Base-by-base conservation (phyloP, 345 rosid genomes). In the Trapa incisa region DNA sequence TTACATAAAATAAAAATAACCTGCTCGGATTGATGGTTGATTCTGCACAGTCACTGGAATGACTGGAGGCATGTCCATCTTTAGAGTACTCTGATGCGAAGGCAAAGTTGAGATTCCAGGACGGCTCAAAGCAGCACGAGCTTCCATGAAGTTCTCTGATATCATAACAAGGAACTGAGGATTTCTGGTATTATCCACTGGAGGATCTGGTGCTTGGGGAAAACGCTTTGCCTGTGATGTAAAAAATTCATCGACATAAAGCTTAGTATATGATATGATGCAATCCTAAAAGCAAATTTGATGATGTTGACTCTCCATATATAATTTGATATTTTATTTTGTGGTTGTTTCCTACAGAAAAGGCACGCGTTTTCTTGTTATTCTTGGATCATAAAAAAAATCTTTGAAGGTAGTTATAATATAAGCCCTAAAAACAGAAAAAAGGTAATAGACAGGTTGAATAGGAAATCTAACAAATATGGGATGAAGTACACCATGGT, bases 101-200 rank as follows among this genome's bases (percentile, higher is more conserved):
- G 88, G 70, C 79, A 91, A 72, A 83, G 72, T 86, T 69, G 89
- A 53, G 72, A 73, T 79, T 76, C 89, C 91, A 69, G 93, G 72
- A 70, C 80, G 81, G 79, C 91, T 87, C 72, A 94, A 82, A 79
- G 96, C 89, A 75, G 89, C 81, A 74, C 88, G 82, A 61, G 97
- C 99, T 83, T 90, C 98, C 84, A 86, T 78, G 79, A 94, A 94
- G 69, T 79, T 86, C 69, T 89, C 96, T 16, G 99, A 86, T 76
- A 94, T 87, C 50, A 94, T 80, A 73, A 87, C 82, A 79, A 94
- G 97, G 80, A 76, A 86, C 62, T 86, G 90, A 65, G 96, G 74
- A 69, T 86, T 91, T 82, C 85, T 87, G 62, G 69, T 73, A 53
- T 75, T 77, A 78, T 91, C 95, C 72, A 89, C 71, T 22, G 82